These are phyloP conservation scores for Candida patagonica DNA, from an alignment of 805 yeast species.

Conservation along the genomic window DNA sequence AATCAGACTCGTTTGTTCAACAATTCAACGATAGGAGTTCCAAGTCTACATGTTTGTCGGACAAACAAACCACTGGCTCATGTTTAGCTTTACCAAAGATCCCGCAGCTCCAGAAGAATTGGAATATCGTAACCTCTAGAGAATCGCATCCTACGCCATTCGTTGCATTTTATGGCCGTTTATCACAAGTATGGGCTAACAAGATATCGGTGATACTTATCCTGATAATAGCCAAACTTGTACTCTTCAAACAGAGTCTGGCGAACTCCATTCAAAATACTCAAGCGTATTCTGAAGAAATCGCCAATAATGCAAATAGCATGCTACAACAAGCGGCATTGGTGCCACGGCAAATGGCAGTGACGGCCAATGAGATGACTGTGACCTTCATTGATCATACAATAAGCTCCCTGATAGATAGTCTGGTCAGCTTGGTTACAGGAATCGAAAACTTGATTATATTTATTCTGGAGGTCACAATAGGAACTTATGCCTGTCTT, in stretches of 20 bases:
- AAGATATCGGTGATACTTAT: slow-evolving; percentile 48
- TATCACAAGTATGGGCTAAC: slow-evolving; percentile 39
- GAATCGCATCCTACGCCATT: slow-evolving; percentile 7
- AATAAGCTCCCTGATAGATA: slow-evolving; percentile 36
- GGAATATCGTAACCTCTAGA: too few species aligned
- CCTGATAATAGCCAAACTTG: slow-evolving; percentile 50
- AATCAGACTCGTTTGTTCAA: too few species aligned
- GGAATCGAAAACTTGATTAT: slow-evolving; percentile 50
- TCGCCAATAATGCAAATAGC: slow-evolving; percentile 42
- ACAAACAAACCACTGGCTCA: too few species aligned
- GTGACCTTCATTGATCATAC: slow-evolving; percentile 39
- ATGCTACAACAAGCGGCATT: slow-evolving; percentile 29
- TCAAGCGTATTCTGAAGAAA: slow-evolving; percentile 29
- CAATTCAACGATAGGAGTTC: too few species aligned
- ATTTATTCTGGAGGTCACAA: slow-evolving; percentile 59
- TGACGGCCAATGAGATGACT: slow-evolving; percentile 44
- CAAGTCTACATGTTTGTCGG: too few species aligned
- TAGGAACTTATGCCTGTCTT: slow-evolving; percentile 85
- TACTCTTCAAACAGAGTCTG: slow-evolving; percentile 45
- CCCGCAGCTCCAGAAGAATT: too few species aligned
- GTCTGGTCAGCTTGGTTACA: slow-evolving; percentile 40
- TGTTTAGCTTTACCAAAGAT: too few species aligned
- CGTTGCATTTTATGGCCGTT: slow-evolving; percentile 21
- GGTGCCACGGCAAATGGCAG: slow-evolving; percentile 49
- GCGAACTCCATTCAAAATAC: slow-evolving; percentile 34